phyloP scores from a whole-genome alignment of 495 filamentous ascomycete species.

The Hyaloscypha finlandica region DNA sequence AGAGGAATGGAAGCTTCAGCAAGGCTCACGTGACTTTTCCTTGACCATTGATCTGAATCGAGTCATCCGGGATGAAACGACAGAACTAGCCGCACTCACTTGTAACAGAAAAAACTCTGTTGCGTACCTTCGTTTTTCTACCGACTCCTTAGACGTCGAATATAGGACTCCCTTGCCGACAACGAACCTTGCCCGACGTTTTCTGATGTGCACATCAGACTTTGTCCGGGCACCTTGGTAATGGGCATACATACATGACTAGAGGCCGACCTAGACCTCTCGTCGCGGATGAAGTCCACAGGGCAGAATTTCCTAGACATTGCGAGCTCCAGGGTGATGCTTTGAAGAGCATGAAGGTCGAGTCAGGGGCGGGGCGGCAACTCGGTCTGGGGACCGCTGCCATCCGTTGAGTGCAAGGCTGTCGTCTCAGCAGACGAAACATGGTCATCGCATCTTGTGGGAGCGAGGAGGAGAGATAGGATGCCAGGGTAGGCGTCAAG shows the following conservation, averaged over 20 bases:
- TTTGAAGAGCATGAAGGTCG: constrained; percentile 8
- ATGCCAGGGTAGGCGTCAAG: background rate
- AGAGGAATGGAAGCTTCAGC: background rate
- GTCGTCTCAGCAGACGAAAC: constrained; percentile 12
- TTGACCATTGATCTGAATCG: background rate
- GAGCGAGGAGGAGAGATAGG: background rate
- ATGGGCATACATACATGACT: constrained; percentile 9
- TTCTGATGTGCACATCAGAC: constrained; percentile 14
- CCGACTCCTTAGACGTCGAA: constrained; percentile 11
- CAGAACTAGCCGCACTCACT: constrained; percentile 1
- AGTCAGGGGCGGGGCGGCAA: background rate
- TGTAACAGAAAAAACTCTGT: background rate
- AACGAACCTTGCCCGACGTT: constrained; percentile 4
- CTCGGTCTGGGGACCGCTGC: background rate
- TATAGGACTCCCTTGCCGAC: constrained; percentile 2
- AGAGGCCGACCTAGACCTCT: background rate
- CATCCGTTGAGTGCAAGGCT: background rate
- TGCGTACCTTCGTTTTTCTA: background rate
- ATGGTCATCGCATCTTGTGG: constrained; percentile 26
- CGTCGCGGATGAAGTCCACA: constrained; percentile 3
- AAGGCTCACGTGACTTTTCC: constrained; percentile 1
- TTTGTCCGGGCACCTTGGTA: background rate
- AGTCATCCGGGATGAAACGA: background rate
- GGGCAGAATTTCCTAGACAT: background rate
- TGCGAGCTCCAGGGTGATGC: background rate